Evolutionary conservation across 192 early-diverging fungal genomes (phyloP).

Genomic region (Backusella liffmaniae): DNA sequence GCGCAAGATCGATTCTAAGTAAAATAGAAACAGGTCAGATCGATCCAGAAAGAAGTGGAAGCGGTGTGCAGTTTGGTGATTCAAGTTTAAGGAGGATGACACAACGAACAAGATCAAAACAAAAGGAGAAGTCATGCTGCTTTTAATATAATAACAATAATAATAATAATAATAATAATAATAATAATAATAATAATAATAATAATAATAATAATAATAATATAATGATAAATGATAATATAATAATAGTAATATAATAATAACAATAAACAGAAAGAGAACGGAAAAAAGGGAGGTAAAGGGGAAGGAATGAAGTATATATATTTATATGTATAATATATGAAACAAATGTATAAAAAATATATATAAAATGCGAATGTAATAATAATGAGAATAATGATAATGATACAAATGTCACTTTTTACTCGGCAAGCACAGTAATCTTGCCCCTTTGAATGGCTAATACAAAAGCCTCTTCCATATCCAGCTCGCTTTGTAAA

Average conservation of each 20-base stretch:
- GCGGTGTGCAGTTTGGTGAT: conserved; percentile 53
- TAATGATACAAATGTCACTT: neutral
- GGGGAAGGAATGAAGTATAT: neutral
- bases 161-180: neutral
- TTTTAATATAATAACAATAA: conserved; percentile 21
- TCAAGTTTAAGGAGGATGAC: conserved; percentile 51
- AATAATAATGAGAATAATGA: neutral
- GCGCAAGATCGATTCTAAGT: conserved; percentile 49
- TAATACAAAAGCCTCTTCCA: conserved; percentile 42
- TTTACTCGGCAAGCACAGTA: conserved; percentile 25
- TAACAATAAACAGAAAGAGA: neutral
- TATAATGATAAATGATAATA: neutral
- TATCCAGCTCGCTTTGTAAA: conserved; percentile 37
- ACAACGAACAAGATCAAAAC: conserved; percentile 44
- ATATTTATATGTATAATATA: neutral
- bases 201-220: neutral
- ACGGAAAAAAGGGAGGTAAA: neutral
- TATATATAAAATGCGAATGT: neutral
- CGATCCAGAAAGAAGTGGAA: conserved; percentile 52
- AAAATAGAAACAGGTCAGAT: conserved; percentile 58
- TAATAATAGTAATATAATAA: neutral
- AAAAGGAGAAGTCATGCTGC: conserved; percentile 47
- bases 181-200: neutral
- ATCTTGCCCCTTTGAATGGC: conserved; percentile 42
- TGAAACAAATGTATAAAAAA: neutral